Percentiles rank a stretch among this genome's conserved stretches.
These are phyloP conservation scores for Bauhinia variegata DNA, from an alignment of 306 rosid species.

Conservation along the genomic window DNA sequence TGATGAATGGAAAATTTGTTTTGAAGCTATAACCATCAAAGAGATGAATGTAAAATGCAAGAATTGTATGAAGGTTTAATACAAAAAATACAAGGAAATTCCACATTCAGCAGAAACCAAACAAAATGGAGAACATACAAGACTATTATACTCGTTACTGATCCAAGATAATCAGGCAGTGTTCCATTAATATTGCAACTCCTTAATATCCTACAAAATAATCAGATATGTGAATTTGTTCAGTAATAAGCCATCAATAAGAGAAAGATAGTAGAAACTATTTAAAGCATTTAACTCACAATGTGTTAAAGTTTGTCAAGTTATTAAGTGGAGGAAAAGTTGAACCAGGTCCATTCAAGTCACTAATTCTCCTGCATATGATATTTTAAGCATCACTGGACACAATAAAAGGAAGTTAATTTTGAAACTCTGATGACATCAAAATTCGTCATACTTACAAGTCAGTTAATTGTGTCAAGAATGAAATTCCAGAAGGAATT, in stretches of 20 bases:
- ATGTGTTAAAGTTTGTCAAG: slow-evolving; percentile 12
- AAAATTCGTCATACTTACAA: slow-evolving; percentile 53
- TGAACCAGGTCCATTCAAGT: slow-evolving; percentile 23
- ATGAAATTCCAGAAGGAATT: slow-evolving; percentile 63
- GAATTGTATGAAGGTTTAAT: too few species aligned
- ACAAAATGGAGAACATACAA: slow-evolving; percentile 34
- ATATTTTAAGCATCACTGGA: neutral
- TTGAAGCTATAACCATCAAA: too few species aligned
- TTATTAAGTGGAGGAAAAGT: slow-evolving; percentile 47
- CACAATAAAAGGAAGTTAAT: neutral
- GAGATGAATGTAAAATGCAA: too few species aligned
- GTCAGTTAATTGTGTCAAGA: slow-evolving; percentile 47
- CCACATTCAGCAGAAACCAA: neutral
- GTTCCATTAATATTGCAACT: slow-evolving; percentile 51
- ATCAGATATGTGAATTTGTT: neutral
- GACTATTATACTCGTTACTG: slow-evolving; percentile 17
- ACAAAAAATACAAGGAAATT: neutral
- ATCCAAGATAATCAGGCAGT: slow-evolving; percentile 39
- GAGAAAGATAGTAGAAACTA: too few species aligned
- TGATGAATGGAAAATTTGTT: too few species aligned
- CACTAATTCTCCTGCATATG: slow-evolving; percentile 50
- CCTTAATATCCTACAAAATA: slow-evolving; percentile 43
- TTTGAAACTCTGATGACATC: neutral
- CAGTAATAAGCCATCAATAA: neutral
- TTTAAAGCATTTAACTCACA: neutral